Percentiles rank a stretch among this genome's conserved stretches.
Conservation (phyloP, 192 early-diverging fungal species). For the Gaertneriomyces semiglobifer region DNA sequence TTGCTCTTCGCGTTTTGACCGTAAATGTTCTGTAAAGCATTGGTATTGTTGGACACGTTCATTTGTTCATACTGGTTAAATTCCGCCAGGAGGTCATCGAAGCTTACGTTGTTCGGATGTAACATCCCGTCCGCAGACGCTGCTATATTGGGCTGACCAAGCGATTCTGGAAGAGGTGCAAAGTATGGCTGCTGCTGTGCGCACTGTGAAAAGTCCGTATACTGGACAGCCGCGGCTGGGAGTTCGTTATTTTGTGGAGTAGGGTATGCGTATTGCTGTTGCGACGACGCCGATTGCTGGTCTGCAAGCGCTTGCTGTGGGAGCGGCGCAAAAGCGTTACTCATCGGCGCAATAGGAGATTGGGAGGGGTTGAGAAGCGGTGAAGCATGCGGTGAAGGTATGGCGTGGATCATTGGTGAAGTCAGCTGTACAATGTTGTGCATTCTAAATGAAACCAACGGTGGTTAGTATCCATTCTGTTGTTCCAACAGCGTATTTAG, state of each 20-base stretch:
- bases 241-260: slow-evolving; percentile 10
- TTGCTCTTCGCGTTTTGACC: background rate
- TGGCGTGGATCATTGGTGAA: slow-evolving; percentile 29
- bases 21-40: background rate
- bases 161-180: background rate
- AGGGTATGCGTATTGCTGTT: background rate
- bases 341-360: background rate
- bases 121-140: background rate
- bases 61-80: slow-evolving; percentile 10
- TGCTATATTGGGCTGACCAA: background rate
- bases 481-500: background rate
- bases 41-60: slow-evolving; percentile 6
- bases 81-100: slow-evolving; percentile 17
- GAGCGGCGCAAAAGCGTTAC: background rate
- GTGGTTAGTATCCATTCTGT: background rate
- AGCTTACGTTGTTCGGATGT: background rate
- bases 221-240: slow-evolving; percentile 13
- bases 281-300: background rate
- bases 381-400: slow-evolving; percentile 26
- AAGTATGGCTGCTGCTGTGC: slow-evolving; percentile 3
- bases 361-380: slow-evolving; percentile 14
- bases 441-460: background rate
- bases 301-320: background rate
- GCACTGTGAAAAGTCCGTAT: slow-evolving; percentile 4
- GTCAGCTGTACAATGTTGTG: slow-evolving; percentile 20